phyloP scores from a whole-genome alignment of 2,329 filamentous ascomycete species.

The Aspergillus sp. region DNA sequence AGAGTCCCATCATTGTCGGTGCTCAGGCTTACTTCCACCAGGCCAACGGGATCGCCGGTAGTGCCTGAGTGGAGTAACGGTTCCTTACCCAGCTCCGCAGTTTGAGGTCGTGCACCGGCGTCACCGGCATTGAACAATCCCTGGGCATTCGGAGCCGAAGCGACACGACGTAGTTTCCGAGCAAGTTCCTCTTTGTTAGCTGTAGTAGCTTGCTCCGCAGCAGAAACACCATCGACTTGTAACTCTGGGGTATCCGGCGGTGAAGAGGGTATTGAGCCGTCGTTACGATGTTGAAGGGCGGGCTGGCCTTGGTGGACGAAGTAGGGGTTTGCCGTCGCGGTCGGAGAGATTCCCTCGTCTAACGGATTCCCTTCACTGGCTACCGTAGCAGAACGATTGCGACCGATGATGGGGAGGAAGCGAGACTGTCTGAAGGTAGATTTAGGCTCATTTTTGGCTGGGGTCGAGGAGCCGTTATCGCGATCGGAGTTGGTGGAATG shows the following conservation, averaged over 20 bases:
- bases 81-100: slow-evolving; percentile 83
- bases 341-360: slow-evolving; percentile 86
- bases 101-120: slow-evolving; percentile 69
- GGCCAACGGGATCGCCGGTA: slow-evolving; percentile 52
- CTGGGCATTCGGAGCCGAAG: slow-evolving; percentile 95
- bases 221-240: slow-evolving; percentile 68
- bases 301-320: slow-evolving; percentile 96
- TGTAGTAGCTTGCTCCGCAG: slow-evolving; percentile 66
- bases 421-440: slow-evolving; percentile 76
- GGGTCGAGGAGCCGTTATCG: slow-evolving; percentile 43
- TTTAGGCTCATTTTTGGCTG: slow-evolving; percentile 61
- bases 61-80: slow-evolving; percentile 63
- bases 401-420: slow-evolving; percentile 83
- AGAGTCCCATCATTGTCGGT: slow-evolving; percentile 28
- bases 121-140: slow-evolving; percentile 72
- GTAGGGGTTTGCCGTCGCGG: slow-evolving; percentile 92
- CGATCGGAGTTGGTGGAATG: slow-evolving; percentile 27
- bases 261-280: slow-evolving; percentile 86
- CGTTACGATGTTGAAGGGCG: slow-evolving; percentile 89
- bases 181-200: slow-evolving; percentile 92
- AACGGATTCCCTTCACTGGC: slow-evolving; percentile 89
- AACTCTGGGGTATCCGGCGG: slow-evolving; percentile 85
- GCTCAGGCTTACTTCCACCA: slow-evolving; percentile 47
- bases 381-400: slow-evolving; percentile 85
- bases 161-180: slow-evolving; percentile 86